phyloP scores from a whole-genome alignment of 1,284 basidiomycete genomes.

The Ustilago shanxiensis region DNA sequence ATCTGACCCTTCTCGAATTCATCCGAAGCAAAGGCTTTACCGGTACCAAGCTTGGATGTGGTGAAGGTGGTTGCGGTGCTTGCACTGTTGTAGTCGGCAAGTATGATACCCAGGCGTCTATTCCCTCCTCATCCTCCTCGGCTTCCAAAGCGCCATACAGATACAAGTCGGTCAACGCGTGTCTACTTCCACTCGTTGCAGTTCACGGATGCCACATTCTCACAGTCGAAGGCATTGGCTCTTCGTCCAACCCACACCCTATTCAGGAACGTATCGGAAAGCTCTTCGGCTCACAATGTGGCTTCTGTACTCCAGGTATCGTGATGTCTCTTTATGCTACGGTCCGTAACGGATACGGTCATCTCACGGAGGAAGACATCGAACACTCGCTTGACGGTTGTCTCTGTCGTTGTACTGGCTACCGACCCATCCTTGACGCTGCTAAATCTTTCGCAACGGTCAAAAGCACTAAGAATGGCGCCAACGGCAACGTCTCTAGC shows the following conservation, averaged over 20 bases:
- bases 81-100: conserved; percentile 68
- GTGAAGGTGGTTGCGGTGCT: conserved; percentile 70
- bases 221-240: conserved; percentile 70
- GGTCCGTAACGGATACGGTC: conserved; percentile 63
- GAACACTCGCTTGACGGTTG: conserved; percentile 70
- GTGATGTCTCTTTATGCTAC: conserved; percentile 71
- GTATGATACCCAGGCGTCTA: conserved; percentile 20
- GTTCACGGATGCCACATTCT: conserved; percentile 70
- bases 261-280: conserved; percentile 70
- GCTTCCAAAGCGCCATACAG: conserved; percentile 47
- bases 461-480: conserved; percentile 29
- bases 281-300: conserved; percentile 69
- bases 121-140: conserved; percentile 7
- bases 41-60: conserved; percentile 71
- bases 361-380: conserved; percentile 68
- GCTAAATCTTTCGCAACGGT: conserved; percentile 61
- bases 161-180: conserved; percentile 70
- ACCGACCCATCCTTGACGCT: conserved; percentile 62
- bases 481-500: conserved; percentile 12
- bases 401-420: conserved; percentile 69
- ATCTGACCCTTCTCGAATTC: conserved; percentile 69
- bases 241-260: conserved; percentile 68
- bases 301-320: conserved; percentile 68
- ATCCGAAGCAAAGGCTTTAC: conserved; percentile 68
- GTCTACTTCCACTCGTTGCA: conserved; percentile 68